Evolutionary conservation across 257 asterid species (phyloP), one percentile per base, ranked within the genome.

Genomic region (Plantago elongata): DNA sequence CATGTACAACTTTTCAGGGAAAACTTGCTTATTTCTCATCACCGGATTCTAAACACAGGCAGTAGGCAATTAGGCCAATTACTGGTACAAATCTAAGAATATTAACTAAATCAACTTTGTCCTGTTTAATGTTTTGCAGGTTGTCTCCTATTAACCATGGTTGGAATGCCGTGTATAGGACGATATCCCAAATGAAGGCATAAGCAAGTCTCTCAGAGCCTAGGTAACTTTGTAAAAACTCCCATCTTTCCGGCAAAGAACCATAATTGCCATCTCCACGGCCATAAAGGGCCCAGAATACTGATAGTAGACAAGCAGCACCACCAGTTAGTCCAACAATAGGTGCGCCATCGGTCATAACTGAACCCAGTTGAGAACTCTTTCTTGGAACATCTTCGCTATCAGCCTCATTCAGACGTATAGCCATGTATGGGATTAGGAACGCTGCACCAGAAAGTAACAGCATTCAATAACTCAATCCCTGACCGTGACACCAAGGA

Each of bases 131-230:
- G 60, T 87, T 92, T 72, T 68, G 76, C 12, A 84, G 66, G 82
- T 92, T 89, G 64, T 78, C 96, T 60, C 94, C 96, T 44, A 89
- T 80, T 80, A 92, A 69, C 97, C 97, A 92, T 51, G 99, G 91
- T 83, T 92, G 97, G 77, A 92, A 92, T 64, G 83, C 29, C 43
- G 57, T 37, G 75, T 89, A 92, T 15, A 92, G 73, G 74, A 78
- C 64, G 42, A 89, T 80, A 75, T 92, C 99, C 95, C 97, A 89
- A 6, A 92, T 72, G 81, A 92, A 89, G 75, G 99, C 99, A 62
- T 89, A 89, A 22, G 97, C 99, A 49, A 92, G 79, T 52, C 97
- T 79, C 66, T 92, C 99, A 0, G 97, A 81, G 48, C 84, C 82
- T 8, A 89, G 61, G 68, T 89, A 92, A 69, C 75, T 70, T 51